phyloP scores from a whole-genome alignment of 495 filamentous ascomycete species.

The Tetracladium marchalianum region DNA sequence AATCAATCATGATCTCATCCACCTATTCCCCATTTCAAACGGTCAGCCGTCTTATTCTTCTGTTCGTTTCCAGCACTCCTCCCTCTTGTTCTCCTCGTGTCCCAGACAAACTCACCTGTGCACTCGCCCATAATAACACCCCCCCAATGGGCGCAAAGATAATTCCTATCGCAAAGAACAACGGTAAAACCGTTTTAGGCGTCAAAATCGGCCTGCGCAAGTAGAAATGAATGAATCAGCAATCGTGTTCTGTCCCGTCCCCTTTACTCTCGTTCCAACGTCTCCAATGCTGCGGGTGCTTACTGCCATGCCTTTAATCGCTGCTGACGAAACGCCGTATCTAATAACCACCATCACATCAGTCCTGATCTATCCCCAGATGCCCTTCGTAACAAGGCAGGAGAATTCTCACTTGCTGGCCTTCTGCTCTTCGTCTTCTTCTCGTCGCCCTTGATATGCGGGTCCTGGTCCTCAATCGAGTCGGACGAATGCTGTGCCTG shows the following conservation, averaged over 20 bases:
- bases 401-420: constrained; percentile 59
- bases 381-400: background rate
- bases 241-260: background rate
- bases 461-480: constrained; percentile 34
- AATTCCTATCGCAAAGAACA: constrained; percentile 79
- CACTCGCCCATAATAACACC: constrained; percentile 71
- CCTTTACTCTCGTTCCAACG: background rate
- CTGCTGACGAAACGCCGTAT: constrained; percentile 89
- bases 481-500: constrained; percentile 17
- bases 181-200: constrained; percentile 80
- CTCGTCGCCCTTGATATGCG: constrained; percentile 13
- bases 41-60: constrained; percentile 5
- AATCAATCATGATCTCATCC: constrained; percentile 84
- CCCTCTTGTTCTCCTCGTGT: too few species aligned
- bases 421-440: constrained; percentile 81
- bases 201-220: constrained; percentile 71
- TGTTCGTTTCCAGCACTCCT: background rate
- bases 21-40: constrained; percentile 50
- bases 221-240: background rate
- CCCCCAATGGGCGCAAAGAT: constrained; percentile 86
- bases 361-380: constrained; percentile 1
- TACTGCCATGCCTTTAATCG: constrained; percentile 92
- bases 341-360: constrained; percentile 29
- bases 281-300: constrained; percentile 22
- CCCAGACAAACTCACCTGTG: constrained; percentile 40